Percentiles rank a stretch among this genome's conserved stretches.
Conservation (phyloP, 768 basidiomycete genomes). For the Leccinum barrowsii region DNA sequence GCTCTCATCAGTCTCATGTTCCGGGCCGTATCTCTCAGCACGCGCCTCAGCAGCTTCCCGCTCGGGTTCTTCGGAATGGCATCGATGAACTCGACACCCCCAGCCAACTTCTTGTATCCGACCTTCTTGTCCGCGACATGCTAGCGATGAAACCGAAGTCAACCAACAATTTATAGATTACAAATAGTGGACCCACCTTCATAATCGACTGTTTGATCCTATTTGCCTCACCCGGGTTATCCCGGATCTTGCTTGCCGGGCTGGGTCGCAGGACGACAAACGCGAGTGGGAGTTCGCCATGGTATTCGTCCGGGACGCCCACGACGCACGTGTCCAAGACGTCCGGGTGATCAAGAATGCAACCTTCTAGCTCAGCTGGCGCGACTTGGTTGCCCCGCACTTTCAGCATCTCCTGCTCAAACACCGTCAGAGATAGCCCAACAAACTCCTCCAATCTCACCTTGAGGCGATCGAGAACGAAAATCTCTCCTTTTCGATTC, state of each 20-base stretch:
- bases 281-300: slow-evolving; percentile 71
- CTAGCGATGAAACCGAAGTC: slow-evolving; percentile 28
- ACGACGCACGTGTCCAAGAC: slow-evolving; percentile 65
- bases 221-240: slow-evolving; percentile 32
- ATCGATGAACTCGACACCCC: slow-evolving; percentile 62
- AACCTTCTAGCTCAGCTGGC: slow-evolving; percentile 65
- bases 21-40: slow-evolving; percentile 51
- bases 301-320: slow-evolving; percentile 67
- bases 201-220: slow-evolving; percentile 40
- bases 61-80: slow-evolving; percentile 67
- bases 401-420: slow-evolving; percentile 64
- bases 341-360: slow-evolving; percentile 56
- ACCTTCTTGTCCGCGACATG: slow-evolving; percentile 57
- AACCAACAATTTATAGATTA: not conserved
- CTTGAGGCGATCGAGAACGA: slow-evolving; percentile 72
- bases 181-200: slow-evolving; percentile 42
- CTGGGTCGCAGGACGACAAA: slow-evolving; percentile 54
- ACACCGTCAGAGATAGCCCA: not conserved
- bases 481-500: slow-evolving; percentile 58
- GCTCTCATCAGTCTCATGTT: not conserved
- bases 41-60: slow-evolving; percentile 59
- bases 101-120: slow-evolving; percentile 57
- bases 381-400: slow-evolving; percentile 57
- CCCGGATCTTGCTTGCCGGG: slow-evolving; percentile 33
- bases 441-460: slow-evolving; percentile 28